Conservation (phyloP, 768 basidiomycete species). For the Auricularia sp. region DNA sequence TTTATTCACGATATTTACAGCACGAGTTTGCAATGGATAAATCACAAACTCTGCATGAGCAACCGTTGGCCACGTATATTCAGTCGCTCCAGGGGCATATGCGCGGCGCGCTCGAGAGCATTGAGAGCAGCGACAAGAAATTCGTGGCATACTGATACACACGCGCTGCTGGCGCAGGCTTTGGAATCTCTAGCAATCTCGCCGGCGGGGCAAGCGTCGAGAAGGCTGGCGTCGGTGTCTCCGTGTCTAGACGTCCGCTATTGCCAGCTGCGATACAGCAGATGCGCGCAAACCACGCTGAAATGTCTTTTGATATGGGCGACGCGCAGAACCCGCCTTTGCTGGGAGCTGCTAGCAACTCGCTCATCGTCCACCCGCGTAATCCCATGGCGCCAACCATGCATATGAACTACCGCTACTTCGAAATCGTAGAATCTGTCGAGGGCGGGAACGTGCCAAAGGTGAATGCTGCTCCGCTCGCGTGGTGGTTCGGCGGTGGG, state of each 20-base stretch:
- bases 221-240: slow-evolving; percentile 94
- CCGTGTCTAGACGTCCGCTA: slow-evolving; percentile 77
- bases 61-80: slow-evolving; percentile 63
- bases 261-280: slow-evolving; percentile 85
- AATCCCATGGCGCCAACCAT: slow-evolving; percentile 92
- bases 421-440: slow-evolving; percentile 66
- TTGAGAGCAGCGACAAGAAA: slow-evolving; percentile 45
- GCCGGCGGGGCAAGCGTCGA: slow-evolving; percentile 46
- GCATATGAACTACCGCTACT: slow-evolving; percentile 96
- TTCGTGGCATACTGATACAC: slow-evolving; percentile 43
- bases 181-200: slow-evolving; percentile 16
- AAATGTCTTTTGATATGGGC: slow-evolving; percentile 32
- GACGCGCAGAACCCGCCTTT: slow-evolving; percentile 64
- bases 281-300: slow-evolving; percentile 88
- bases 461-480: slow-evolving; percentile 45
- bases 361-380: slow-evolving; percentile 86
- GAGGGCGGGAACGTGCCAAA: slow-evolving; percentile 19
- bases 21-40: not conserved
- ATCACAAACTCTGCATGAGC: slow-evolving; percentile 51
- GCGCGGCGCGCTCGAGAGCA: slow-evolving; percentile 60
- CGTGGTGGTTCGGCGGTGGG: slow-evolving; percentile 99
- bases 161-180: slow-evolving; percentile 28
- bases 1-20: not conserved
- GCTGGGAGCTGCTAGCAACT: slow-evolving; percentile 78
- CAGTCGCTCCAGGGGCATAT: slow-evolving; percentile 72